phyloP scores from a whole-genome alignment of 2,329 filamentous ascomycete species.

The Chrysoporthe austroafricana region DNA sequence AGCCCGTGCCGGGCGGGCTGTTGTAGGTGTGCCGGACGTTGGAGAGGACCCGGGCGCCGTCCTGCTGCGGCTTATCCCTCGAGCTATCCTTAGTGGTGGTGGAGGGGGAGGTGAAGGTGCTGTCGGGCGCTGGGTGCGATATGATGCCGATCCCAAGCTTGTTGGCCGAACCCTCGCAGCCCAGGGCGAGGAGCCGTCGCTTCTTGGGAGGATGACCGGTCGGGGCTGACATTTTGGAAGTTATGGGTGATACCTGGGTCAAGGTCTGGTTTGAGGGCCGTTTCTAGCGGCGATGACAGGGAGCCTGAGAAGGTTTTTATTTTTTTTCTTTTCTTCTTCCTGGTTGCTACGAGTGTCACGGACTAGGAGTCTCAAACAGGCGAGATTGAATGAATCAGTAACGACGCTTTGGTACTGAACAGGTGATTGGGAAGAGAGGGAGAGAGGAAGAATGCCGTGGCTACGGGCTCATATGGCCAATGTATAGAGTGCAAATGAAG shows the following conservation, averaged over 20 bases:
- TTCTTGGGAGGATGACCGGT: constrained; percentile 32
- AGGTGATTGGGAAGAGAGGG: background rate
- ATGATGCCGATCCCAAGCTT: constrained; percentile 96
- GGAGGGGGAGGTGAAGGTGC: constrained; percentile 29
- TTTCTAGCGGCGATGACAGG: background rate
- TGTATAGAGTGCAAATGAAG: constrained; percentile 3
- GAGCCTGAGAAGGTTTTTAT: background rate
- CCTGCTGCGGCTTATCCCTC: constrained; percentile 29
- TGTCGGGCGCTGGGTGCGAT: constrained; percentile 61
- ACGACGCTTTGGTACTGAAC: background rate
- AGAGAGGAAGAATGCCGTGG: background rate
- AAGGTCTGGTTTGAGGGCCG: background rate
- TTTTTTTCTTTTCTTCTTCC: background rate
- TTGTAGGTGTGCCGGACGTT: constrained; percentile 95
- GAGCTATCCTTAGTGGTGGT: background rate
- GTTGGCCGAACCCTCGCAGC: constrained; percentile 91
- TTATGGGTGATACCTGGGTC: background rate
- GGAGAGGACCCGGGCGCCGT: constrained; percentile 73
- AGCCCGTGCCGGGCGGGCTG: constrained; percentile 89
- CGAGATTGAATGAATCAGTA: too few relatives aligned
- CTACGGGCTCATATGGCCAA: background rate
- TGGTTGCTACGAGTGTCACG: background rate
- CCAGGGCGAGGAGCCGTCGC: constrained; percentile 57
- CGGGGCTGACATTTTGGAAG: constrained; percentile 18
- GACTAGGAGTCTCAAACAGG: background rate